Evolutionary conservation across 768 basidiomycete species (phyloP), one percentile per base, ranked within the genome.

Genomic region (Leccinum barrowsii): DNA sequence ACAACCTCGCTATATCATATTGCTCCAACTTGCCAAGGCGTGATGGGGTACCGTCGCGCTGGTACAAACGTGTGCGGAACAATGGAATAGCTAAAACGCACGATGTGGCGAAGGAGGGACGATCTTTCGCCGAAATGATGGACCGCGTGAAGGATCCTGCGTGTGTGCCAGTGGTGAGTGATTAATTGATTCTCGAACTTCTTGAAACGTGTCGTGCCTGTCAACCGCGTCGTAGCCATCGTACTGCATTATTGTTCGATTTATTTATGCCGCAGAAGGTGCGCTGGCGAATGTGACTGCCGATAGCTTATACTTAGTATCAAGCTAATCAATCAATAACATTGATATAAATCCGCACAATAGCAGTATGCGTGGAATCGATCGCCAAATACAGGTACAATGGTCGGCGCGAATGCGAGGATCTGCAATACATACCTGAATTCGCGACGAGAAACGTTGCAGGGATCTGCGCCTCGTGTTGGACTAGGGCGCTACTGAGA

Each of bases 51-150:
- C 63, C 12, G 48, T 63, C n/a, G 52, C 22, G 17, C 15, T 53
- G 32, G 52, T 13, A 46, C 2, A 24, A 52, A 54, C 22, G 21
- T 13, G 22, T 54, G 35, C 54, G 17, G 59, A 60, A 64, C 63
- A 65, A 64, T 65, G 21, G 57, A 17, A 42, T 50, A 47, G 34
- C 26, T 12, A 52, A 15, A 28, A 35, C 50, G 24, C 4, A 13
- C 37, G 21, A 35, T 26, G 49, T 8, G 54, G 40, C 37, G 17
- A 42, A 19, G 37, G 37, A 62, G 32, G 55, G 61, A n/a, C 64
- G 49, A 59, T 66, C 61, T 52, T 47, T n/a, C 55, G 34, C 57
- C 60, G 55, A 46, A 34, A 63, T 63, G 60, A 63, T 47, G 37
- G 40, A 21, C 44, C 22, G 30, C 55, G 52, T 62, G 55, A 37